Percentiles rank a stretch among this genome's conserved stretches.
phyloP scores from a whole-genome alignment of 371 early-diverging fungal species.

The Circinella umbellata region DNA sequence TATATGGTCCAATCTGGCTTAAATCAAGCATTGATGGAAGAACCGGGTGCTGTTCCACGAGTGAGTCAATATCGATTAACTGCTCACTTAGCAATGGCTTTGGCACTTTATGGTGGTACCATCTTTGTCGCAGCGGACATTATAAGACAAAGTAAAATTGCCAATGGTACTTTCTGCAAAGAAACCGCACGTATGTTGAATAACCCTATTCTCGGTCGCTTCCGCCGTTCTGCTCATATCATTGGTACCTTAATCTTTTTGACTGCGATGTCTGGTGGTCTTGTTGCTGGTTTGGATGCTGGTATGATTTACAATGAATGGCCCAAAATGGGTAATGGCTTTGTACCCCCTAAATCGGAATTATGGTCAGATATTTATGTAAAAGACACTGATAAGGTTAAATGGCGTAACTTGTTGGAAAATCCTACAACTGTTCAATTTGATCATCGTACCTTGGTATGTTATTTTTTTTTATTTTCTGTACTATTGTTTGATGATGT shows the following conservation, averaged over 20 bases:
- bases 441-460: slow-evolving; percentile 86
- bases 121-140: slow-evolving; percentile 83
- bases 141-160: slow-evolving; percentile 63
- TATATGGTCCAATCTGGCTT: slow-evolving; percentile 97
- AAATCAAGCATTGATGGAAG: slow-evolving; percentile 77
- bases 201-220: slow-evolving; percentile 62
- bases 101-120: slow-evolving; percentile 82
- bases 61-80: slow-evolving; percentile 95
- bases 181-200: slow-evolving; percentile 44
- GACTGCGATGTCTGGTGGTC: slow-evolving; percentile 92
- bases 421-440: slow-evolving; percentile 96
- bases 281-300: slow-evolving; percentile 98
- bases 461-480: slow-evolving; percentile 19
- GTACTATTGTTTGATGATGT: no score
- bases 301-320: slow-evolving; percentile 96
- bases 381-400: slow-evolving; percentile 55
- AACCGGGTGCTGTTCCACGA: slow-evolving; percentile 84
- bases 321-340: slow-evolving; percentile 87
- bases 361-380: slow-evolving; percentile 70
- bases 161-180: slow-evolving; percentile 56
- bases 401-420: slow-evolving; percentile 89
- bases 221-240: slow-evolving; percentile 65
- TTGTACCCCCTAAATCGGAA: slow-evolving; percentile 73
- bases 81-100: slow-evolving; percentile 91
- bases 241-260: slow-evolving; percentile 75